Evolutionary conservation across 2,329 filamentous ascomycete genomes (phyloP).

Genomic region (Thielaviopsis euricoi): DNA sequence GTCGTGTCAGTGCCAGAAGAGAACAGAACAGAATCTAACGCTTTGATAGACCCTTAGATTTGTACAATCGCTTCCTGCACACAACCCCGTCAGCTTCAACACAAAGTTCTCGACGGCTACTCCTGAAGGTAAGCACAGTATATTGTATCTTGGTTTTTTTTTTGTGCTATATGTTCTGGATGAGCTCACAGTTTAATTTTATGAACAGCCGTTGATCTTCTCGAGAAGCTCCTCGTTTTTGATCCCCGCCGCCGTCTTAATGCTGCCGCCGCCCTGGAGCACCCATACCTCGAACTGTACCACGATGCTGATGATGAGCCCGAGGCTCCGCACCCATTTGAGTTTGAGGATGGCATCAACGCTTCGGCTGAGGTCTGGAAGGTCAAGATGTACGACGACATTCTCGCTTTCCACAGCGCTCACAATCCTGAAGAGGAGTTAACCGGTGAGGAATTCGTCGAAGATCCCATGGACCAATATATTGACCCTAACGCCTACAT

Average conservation of each 20-base stretch:
- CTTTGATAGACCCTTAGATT: slow-evolving; percentile 74
- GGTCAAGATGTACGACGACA: slow-evolving; percentile 89
- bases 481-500: slow-evolving; percentile 10
- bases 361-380: slow-evolving; percentile 99
- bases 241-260: slow-evolving; percentile 93
- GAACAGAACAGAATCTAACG: slow-evolving; percentile 12
- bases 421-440: slow-evolving; percentile 26
- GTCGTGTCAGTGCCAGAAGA: background rate
- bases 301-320: slow-evolving; percentile 96
- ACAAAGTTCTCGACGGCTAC: slow-evolving; percentile 96
- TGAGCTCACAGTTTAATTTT: background rate
- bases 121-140: slow-evolving; percentile 44
- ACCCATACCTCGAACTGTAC: slow-evolving; percentile 90
- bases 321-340: slow-evolving; percentile 89
- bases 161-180: slow-evolving; percentile 8
- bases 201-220: slow-evolving; percentile 63
- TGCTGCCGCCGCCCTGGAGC: slow-evolving; percentile 67
- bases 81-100: slow-evolving; percentile 70
- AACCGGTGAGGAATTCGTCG: slow-evolving; percentile 6
- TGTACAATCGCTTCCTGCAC: slow-evolving; percentile 90
- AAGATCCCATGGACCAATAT: slow-evolving; percentile 7
- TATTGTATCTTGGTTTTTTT: too few species aligned
- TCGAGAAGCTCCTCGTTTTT: slow-evolving; percentile 96
- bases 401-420: slow-evolving; percentile 95
- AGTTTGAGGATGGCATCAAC: slow-evolving; percentile 98